These are phyloP conservation scores for Panaeolus papilionaceus DNA, from an alignment of 768 basidiomycete genomes.

Conservation along the genomic window DNA sequence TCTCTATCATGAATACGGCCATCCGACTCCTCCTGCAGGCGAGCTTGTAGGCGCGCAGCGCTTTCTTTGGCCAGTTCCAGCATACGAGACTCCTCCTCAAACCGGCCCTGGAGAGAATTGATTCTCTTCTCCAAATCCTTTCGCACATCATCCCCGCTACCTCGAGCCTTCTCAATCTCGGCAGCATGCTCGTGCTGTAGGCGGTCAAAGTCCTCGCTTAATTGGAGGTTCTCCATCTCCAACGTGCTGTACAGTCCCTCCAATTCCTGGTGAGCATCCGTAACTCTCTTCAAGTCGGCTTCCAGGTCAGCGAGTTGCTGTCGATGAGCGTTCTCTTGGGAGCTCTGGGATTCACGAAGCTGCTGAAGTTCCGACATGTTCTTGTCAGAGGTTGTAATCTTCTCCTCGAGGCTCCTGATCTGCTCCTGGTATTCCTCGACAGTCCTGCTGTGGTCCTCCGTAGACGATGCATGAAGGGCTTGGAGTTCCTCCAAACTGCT, in stretches of 20 bases:
- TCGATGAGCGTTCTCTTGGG: constrained; percentile 25
- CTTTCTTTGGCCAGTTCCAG: constrained; percentile 46
- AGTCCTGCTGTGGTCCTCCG: constrained; percentile 36
- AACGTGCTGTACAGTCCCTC: constrained; percentile 23
- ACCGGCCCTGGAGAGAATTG: constrained; percentile 39
- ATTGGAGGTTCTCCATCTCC: constrained; percentile 26
- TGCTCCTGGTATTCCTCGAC: constrained; percentile 38
- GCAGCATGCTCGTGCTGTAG: constrained; percentile 37
- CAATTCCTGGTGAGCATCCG: constrained; percentile 23
- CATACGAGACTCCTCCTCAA: constrained; percentile 42
- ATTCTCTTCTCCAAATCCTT: constrained; percentile 42
- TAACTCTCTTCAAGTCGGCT: constrained; percentile 24
- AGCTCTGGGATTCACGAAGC: constrained; percentile 27
- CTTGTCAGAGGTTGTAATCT: constrained; percentile 21
- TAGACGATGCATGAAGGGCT: constrained; percentile 38
- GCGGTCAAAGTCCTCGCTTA: constrained; percentile 27
- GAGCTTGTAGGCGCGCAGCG: constrained; percentile 41
- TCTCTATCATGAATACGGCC: constrained; percentile 39
- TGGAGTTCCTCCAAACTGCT: constrained; percentile 42
- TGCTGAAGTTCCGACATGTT: constrained; percentile 29
- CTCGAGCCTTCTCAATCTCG: constrained; percentile 34
- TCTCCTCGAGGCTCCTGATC: constrained; percentile 32
- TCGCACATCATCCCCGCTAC: constrained; percentile 31
- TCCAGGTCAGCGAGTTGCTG: constrained; percentile 29
- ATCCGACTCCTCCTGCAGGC: constrained; percentile 46